Evolutionary conservation across 2,329 filamentous ascomycete genomes (phyloP), one percentile per base, ranked within the genome.

Genomic region (Aureobasidium sp.): DNA sequence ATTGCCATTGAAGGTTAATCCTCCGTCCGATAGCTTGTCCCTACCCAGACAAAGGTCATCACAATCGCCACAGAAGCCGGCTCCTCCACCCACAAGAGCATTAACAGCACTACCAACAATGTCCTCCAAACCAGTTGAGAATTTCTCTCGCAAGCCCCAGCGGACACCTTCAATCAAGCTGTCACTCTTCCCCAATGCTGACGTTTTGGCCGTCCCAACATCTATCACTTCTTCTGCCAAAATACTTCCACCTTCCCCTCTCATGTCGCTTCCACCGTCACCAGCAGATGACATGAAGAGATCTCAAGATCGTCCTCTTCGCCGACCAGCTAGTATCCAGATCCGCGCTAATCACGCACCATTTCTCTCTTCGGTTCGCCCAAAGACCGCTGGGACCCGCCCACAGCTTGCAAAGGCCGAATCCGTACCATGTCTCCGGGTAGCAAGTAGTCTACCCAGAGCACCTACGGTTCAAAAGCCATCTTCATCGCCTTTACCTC

Each of bases 301-400:
- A 65, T 61, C n/a, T 15, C 53, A 57, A 46, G 53, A 39, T 52
- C 20, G 53, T 53, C 23, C 59, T 23, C 70, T 78, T 20, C 72
- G 73, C 47, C 74, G 77, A 20, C 77, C 77, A 13, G 71, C 71
- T 17, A 79, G 76, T 34, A 72, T 80, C 37, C 77, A 79, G 64
- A 73, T 79, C 47, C 73, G 75, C 32, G 70, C 76, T 10, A 70
- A 75, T 47, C 73, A 69, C 17, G 76, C 77, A 2, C 76, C 77
- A 2, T 79, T 79, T 66, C 70, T 79, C 7, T 73, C 74, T 32
- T 71, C 73, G 0, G 65, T 71, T 4, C 73, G 75, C 7, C 71
- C 64, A 59, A 62, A 63, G 68, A 41, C 70, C 4, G 68, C 44
- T 65, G 36, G n/a, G 6, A 17, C 44, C 36, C 58, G 61, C 5